Evolutionary conservation across 1,284 basidiomycete species (phyloP), one percentile per base, ranked within the genome.

Genomic region (Bjerkandera adusta): DNA sequence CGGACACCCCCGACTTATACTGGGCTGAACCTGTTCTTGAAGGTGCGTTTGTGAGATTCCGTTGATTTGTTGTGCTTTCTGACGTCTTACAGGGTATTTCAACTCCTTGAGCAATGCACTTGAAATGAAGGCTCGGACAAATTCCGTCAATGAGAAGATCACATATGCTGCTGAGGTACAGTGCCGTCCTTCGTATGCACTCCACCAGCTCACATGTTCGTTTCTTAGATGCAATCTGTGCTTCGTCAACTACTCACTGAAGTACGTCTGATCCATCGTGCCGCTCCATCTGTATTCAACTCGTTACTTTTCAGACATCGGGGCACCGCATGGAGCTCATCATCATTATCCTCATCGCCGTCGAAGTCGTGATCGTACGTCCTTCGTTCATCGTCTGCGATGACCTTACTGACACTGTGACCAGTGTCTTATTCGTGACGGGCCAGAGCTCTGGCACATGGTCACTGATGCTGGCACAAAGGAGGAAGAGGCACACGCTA

Each of bases 21-120:
- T 95, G 92, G 92, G 79, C 85, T 20, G 90, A 94, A 62, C 90
- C 92, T 1, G 87, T 86, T 54, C 73, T 96, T 3, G 92, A 95
- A 72, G 74, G 89, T 85, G 54, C 36, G 77, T n/a, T n/a, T n/a
- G n/a, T n/a, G n/a, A n/a, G n/a, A n/a, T n/a, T n/a, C n/a, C 56
- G 4, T 12, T 33, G 3, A 13, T 15, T 21, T n/a, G 4, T 25
- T 15, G 8, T 10, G 24, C 27, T 16, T 12, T 16, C 2, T 36
- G 12, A 45, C 36, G n/a, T 45, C 12, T 1, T 10, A 2, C 48
- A 90, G 85, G 75, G n/a, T 85, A 89, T 63, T 95, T 96, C 66
- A 85, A 91, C 60, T 81, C 83, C 1, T 70, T 95, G 58, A 87
- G 82, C 43, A 72, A 79, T 45, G 91, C 92, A 12, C 72, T 95